Conservation (phyloP, 768 basidiomycete species). For the Chalciporus sphaerocephalus region DNA sequence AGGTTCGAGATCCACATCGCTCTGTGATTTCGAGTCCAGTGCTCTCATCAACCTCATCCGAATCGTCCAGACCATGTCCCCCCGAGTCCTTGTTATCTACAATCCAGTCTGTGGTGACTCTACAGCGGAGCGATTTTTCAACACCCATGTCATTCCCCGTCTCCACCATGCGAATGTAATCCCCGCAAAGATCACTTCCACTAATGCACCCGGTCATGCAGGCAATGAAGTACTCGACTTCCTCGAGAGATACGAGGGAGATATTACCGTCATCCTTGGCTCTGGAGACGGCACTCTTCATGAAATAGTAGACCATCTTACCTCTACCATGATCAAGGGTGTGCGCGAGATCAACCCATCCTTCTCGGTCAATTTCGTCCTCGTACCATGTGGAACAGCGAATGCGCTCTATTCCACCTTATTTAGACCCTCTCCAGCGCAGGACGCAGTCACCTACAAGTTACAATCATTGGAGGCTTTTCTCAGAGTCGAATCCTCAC, state of each 20-base stretch:
- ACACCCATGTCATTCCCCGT: slow-evolving; percentile 59
- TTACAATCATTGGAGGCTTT: slow-evolving; percentile 55
- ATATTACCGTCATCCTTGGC: slow-evolving; percentile 51
- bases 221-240: slow-evolving; percentile 43
- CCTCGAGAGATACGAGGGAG: slow-evolving; percentile 31
- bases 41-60: no score
- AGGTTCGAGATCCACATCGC: no score
- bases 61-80: slow-evolving; percentile 40
- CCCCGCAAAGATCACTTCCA: slow-evolving; percentile 39
- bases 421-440: slow-evolving; percentile 47
- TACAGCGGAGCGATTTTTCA: slow-evolving; percentile 52
- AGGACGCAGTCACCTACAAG: slow-evolving; percentile 36
- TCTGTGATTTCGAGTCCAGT: no score
- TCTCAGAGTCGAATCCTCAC: slow-evolving; percentile 32
- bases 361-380: slow-evolving; percentile 40
- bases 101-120: slow-evolving; percentile 72
- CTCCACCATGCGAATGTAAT: slow-evolving; percentile 40
- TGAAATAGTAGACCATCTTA: slow-evolving; percentile 71
- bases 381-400: slow-evolving; percentile 82
- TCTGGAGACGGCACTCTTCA: slow-evolving; percentile 94
- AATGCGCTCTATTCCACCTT: slow-evolving; percentile 85
- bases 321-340: slow-evolving; percentile 20
- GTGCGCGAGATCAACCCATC: slow-evolving; percentile 11
- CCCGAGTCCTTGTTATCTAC: slow-evolving; percentile 63
- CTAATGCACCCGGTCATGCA: slow-evolving; percentile 52